These are phyloP conservation scores for Acanthamoeba castellanii DNA, from an alignment of 208 protist genomes.

Conservation along the genomic window DNA sequence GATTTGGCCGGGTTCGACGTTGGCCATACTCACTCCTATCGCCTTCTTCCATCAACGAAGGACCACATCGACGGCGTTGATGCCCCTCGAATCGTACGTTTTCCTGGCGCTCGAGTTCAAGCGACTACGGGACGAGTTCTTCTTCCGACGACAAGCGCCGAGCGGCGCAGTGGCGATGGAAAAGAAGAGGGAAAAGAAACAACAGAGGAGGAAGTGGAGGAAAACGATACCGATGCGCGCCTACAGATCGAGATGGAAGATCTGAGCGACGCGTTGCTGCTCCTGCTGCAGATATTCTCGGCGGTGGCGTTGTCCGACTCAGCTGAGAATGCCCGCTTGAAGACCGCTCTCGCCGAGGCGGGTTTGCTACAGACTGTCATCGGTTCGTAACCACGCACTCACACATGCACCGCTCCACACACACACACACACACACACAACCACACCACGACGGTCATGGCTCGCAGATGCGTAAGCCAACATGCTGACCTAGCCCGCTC, in stretches of 20 bases:
- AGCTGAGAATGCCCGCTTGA: neutral
- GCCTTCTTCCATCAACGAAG: neutral
- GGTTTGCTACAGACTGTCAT: conserved; percentile 25
- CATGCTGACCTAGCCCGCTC: neutral
- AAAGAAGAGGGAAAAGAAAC: no score
- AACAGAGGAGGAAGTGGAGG: neutral
- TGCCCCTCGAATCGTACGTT: neutral
- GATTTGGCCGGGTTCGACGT: no score
- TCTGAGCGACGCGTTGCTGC: conserved; percentile 9
- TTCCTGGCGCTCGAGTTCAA: conserved; percentile 49
- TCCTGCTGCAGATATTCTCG: conserved; percentile 18
- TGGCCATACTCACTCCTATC: no score
- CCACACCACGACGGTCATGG: neutral
- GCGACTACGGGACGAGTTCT: conserved; percentile 10
- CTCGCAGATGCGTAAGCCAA: neutral
- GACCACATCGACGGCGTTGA: neutral
- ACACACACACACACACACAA: neutral
- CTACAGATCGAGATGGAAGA: neutral
- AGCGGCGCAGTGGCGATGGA: neutral
- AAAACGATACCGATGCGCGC: neutral
- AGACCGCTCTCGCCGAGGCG: conserved; percentile 13
- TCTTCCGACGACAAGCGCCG: neutral
- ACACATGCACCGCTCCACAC: neutral
- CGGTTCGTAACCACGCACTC: neutral
- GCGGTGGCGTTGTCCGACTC: conserved; percentile 4